Percentiles rank a stretch among this genome's conserved stretches.
Evolutionary conservation across 2,329 filamentous ascomycete genomes (phyloP).

Genomic region (Fusarium tjaetaba): DNA sequence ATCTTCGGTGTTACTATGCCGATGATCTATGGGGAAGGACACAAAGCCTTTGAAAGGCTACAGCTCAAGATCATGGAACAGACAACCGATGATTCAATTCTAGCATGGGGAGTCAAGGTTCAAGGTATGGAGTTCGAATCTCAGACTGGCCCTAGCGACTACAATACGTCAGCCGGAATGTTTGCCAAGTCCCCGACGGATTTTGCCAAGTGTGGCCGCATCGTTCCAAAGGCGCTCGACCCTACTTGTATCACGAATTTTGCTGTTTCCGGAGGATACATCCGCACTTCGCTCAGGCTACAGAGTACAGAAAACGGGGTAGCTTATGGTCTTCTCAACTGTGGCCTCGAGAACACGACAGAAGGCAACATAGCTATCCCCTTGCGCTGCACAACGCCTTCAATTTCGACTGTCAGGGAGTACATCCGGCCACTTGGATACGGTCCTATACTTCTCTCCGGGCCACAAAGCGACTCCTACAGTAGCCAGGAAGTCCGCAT

Average conservation of each 20-base stretch:
- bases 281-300: neutral
- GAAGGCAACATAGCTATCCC: neutral
- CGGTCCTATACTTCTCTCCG: neutral
- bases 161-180: neutral
- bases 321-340: neutral
- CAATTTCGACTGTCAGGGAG: neutral
- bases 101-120: neutral
- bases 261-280: neutral
- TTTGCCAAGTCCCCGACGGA: neutral
- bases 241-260: neutral
- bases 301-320: no score
- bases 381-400: neutral
- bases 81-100: neutral
- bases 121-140: neutral
- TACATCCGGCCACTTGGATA: neutral
- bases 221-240: neutral
- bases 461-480: accelerated
- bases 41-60: neutral
- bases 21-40: conserved; percentile 1
- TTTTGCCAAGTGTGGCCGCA: neutral
- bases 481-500: neutral
- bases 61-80: conserved; percentile 7
- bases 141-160: accelerated
- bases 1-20: conserved; percentile 2
- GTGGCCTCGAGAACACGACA: neutral